phyloP scores from a whole-genome alignment of 176 grass and related monocot genomes.

The Oryza meyeriana region DNA sequence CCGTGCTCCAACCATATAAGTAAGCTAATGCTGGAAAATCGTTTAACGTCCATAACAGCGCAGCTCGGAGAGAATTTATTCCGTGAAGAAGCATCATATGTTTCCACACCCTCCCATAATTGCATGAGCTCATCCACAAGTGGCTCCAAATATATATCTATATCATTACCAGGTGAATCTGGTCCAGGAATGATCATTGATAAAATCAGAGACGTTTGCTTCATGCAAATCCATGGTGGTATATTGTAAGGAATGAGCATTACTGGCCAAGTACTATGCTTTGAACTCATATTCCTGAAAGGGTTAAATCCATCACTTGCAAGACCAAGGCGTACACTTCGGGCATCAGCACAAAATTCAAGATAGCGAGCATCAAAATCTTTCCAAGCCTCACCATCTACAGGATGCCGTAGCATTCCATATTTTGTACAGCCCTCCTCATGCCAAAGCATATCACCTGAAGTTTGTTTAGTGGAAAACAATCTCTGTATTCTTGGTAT shows the following conservation, averaged over 20 bases:
- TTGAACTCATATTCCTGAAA: slow-evolving; percentile 6
- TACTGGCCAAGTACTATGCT: slow-evolving; percentile 24
- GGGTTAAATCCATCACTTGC: slow-evolving; percentile 22
- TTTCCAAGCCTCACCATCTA: background rate
- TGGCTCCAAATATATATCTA: too few relatives aligned
- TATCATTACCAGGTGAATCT: too few relatives aligned
- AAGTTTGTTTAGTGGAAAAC: slow-evolving; percentile 12
- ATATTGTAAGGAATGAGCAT: slow-evolving; percentile 30
- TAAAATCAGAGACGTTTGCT: too few relatives aligned
- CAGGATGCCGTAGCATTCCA: background rate
- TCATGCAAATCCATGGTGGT: slow-evolving; percentile 19
- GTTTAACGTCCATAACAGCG: background rate
- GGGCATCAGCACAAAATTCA: background rate
- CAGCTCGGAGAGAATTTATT: background rate
- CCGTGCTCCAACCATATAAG: too few relatives aligned
- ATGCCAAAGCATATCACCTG: slow-evolving; percentile 17
- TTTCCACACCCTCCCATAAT: background rate
- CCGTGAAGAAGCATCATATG: background rate
- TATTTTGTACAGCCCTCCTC: slow-evolving; percentile 17
- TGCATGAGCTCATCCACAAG: too few relatives aligned
- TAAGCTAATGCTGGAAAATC: background rate
- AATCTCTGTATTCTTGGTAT: slow-evolving; percentile 24
- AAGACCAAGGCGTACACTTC: background rate
- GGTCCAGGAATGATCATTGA: too few relatives aligned
- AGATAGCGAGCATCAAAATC: background rate